Base-by-base conservation (phyloP, 2,329 filamentous ascomycete genomes). In the Cladosporium sp. region DNA sequence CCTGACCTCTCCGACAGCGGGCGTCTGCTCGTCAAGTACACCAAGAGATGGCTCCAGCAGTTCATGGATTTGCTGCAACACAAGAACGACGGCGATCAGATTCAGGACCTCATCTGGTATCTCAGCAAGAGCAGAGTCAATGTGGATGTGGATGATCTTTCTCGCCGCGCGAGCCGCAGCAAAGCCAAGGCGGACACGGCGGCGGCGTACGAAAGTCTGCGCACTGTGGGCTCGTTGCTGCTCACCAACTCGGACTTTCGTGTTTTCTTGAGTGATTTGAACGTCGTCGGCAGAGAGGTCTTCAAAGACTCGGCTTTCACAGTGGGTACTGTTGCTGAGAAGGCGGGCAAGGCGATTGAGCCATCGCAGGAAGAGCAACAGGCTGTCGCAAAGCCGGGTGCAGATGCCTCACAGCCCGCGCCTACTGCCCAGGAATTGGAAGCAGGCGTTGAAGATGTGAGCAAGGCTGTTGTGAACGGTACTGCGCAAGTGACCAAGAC, bases 91-190 rank as follows among this genome's bases (percentile, higher is more conserved):
- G 70, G 81, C 13, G 89, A 97, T 68, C 86, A 96, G 66, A 81
- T 97, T 15, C 92, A 97, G 67, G 89, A 96, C 61, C 88, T 96
- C 56, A 76, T 96, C 34, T 96, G 90, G 90, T 90, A 85, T 61
- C 69, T 95, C 41, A 74, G 83, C 56, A 86, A 88, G 64, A 84
- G 89, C n/a, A 80, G 80, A 29, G 73, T 93, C 5, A 80, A 80
- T 1, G 70, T 92, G 3, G 84, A 91, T 59, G 74, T 83, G 1
- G 75, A 80, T 15, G 79, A 88, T 53, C 72, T 91, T 39, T 76
- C 79, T 2, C 70, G 76, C 34, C 78, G 79, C 43, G 85, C 83
- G 3, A 76, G 76, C 43, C 78, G 77, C 58, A 80, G 80, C 15
- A 87, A 83, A 66, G 77, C 80, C 4, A 84, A 80, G 60, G 86